Conservation (phyloP, 2,329 filamentous ascomycete genomes). For the Trichoderma asperellum region DNA sequence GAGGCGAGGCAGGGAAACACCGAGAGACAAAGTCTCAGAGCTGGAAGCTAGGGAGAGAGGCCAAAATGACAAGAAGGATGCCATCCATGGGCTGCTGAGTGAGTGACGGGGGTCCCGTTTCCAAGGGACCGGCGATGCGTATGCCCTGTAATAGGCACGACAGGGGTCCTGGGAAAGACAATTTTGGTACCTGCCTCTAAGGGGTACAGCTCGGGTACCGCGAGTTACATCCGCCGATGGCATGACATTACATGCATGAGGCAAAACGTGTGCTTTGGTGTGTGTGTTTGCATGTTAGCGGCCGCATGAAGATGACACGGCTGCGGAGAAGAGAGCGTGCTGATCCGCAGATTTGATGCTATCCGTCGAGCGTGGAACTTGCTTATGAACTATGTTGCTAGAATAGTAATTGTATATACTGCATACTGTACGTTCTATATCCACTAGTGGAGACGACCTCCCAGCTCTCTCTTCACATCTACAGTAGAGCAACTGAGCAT, state of each 20-base stretch:
- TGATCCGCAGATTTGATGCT: background rate
- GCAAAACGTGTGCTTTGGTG: background rate
- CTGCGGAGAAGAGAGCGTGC: background rate
- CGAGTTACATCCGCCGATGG: background rate
- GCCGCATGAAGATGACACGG: background rate
- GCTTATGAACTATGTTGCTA: background rate
- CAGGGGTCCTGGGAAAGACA: background rate
- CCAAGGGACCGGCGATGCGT: background rate
- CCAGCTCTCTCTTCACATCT: background rate
- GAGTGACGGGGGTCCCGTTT: background rate
- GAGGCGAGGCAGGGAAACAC: background rate
- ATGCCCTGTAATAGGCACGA: background rate
- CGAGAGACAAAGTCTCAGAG: background rate
- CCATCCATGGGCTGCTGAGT: background rate
- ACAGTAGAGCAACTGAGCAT: background rate
- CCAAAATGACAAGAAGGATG: background rate
- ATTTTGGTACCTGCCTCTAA: conserved; percentile 5
- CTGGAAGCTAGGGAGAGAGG: background rate
- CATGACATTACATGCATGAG: background rate
- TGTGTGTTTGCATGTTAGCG: background rate
- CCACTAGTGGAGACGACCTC: background rate
- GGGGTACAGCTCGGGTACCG: background rate
- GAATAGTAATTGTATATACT: background rate
- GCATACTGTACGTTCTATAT: background rate
- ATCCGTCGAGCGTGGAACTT: background rate